These are phyloP conservation scores for Boletus patriciae DNA, from an alignment of 768 basidiomycete species.

Conservation along the genomic window DNA sequence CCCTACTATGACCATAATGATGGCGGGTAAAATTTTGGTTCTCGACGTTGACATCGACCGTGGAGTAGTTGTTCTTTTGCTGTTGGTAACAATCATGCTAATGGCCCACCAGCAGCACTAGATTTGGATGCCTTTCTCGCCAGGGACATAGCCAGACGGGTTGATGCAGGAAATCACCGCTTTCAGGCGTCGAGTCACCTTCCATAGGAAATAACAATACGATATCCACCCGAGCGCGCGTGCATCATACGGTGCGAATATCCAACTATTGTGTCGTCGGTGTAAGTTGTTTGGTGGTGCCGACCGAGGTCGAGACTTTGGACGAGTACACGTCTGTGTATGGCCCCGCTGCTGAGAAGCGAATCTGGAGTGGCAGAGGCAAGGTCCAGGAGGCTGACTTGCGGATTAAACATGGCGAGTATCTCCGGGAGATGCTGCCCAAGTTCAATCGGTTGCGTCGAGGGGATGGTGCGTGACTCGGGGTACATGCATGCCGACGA, in stretches of 20 bases:
- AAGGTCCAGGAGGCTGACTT: slow-evolving; percentile 81
- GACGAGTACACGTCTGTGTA: slow-evolving; percentile 84
- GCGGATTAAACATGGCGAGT: slow-evolving; percentile 85
- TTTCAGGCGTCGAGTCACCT: slow-evolving; percentile 82
- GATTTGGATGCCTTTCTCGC: slow-evolving; percentile 63
- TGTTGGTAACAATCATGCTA: slow-evolving; percentile 45
- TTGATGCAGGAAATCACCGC: slow-evolving; percentile 46
- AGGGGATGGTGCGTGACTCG: slow-evolving; percentile 48
- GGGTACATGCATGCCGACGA: background rate
- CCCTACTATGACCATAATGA: slow-evolving; percentile 50
- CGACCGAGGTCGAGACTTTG: slow-evolving; percentile 73
- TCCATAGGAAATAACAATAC: slow-evolving; percentile 85
- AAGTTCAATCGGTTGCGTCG: slow-evolving; percentile 79
- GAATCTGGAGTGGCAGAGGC: slow-evolving; percentile 85
- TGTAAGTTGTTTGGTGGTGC: slow-evolving; percentile 75
- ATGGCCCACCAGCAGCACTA: slow-evolving; percentile 42
- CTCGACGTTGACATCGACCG: slow-evolving; percentile 66
- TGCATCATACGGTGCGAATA: slow-evolving; percentile 80
- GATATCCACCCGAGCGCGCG: slow-evolving; percentile 77
- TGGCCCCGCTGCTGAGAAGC: slow-evolving; percentile 69
- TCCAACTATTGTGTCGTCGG: slow-evolving; percentile 82
- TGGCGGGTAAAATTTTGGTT: slow-evolving; percentile 80
- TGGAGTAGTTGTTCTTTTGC: slow-evolving; percentile 64
- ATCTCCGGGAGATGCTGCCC: slow-evolving; percentile 87
- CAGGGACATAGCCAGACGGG: slow-evolving; percentile 55